phyloP scores from a whole-genome alignment of 176 grass and related monocot species.

The Cenchrus americanus region DNA sequence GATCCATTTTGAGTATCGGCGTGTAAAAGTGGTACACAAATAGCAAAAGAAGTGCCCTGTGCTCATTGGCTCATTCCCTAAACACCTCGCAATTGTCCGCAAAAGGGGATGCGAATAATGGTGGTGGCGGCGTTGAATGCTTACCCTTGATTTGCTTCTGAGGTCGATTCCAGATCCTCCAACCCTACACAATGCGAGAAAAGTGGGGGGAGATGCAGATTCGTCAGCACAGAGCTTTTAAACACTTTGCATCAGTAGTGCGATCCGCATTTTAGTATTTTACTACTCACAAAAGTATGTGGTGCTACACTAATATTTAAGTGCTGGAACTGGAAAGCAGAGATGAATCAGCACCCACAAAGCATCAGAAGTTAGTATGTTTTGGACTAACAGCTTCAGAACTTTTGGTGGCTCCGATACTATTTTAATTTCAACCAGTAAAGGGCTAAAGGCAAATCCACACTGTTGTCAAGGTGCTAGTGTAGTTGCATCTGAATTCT shows the following conservation, averaged over 20 bases:
- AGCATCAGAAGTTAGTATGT: background rate
- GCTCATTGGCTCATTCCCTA: slow-evolving; percentile 10
- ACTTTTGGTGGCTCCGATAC: background rate
- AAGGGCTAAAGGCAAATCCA: background rate
- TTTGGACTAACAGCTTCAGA: background rate
- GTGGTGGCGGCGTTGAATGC: background rate
- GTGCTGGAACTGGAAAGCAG: slow-evolving; percentile 36
- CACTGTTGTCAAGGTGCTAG: background rate
- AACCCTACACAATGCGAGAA: slow-evolving; percentile 61
- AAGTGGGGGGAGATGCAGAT: background rate
- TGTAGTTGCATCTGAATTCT: background rate
- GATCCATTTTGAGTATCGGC: background rate
- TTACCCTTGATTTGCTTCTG: slow-evolving; percentile 98
- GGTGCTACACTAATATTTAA: slow-evolving; percentile 19
- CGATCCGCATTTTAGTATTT: background rate
- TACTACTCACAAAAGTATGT: background rate
- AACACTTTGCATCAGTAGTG: background rate
- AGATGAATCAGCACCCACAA: slow-evolving; percentile 15
- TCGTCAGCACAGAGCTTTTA: slow-evolving; percentile 18
- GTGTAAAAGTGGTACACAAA: background rate
- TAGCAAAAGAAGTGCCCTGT: background rate
- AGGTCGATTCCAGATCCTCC: slow-evolving; percentile 96
- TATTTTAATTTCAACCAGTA: background rate
- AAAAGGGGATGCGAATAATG: background rate
- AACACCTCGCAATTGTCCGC: background rate